Evolutionary conservation across 179 eudicot genomes (phyloP), one percentile per base, ranked within the genome.

Genomic region (Beta lomatogona): DNA sequence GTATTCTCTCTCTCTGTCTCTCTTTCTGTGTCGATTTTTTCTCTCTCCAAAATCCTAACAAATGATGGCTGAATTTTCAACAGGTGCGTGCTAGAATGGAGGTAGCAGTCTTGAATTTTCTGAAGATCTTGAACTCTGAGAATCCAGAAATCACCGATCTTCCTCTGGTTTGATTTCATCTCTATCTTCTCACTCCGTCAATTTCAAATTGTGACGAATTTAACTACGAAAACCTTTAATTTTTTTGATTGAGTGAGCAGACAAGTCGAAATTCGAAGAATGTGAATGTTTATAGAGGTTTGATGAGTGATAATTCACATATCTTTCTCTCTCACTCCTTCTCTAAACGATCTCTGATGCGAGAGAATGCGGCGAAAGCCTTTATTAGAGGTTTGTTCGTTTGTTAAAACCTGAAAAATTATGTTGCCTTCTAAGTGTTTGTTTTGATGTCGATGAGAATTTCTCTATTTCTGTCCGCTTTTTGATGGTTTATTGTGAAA

Each of bases 81-180:
- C 86, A 94, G 98, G 98, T 93, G 64, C 90, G 97, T 80, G 94
- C 94, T 45, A 85, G 98, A 82, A 94, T 96, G 45, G 98, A 96
- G 88, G 93, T 96, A 2, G 93, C 97, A 21, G 92, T 94, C 14
- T 84, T 94, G 50, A 88, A 91, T 78, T 91, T 96, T 77, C 91
- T 96, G 61, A 92, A 84, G 88, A 78, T 83, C 31, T 85, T 96
- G 61, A 90, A 59, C 58, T 94, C 94, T 82, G 82, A 92, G 0
- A 82, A 81, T 79, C 98, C 99, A 1, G 85, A 90, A 64, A 87
- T 96, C 87, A 85, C 94, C 6, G 88, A 89, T 87, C 94, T 96
- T 75, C 85, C 93, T 74, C 86, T 96, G 95, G 98, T 95, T 53
- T 11, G 59, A 12, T 71, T 10, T 82, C 66, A 36, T 46, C 44